Evolutionary conservation across 352 stramenopile species (phyloP).

Genomic region (Globisporangium camurandrum): DNA sequence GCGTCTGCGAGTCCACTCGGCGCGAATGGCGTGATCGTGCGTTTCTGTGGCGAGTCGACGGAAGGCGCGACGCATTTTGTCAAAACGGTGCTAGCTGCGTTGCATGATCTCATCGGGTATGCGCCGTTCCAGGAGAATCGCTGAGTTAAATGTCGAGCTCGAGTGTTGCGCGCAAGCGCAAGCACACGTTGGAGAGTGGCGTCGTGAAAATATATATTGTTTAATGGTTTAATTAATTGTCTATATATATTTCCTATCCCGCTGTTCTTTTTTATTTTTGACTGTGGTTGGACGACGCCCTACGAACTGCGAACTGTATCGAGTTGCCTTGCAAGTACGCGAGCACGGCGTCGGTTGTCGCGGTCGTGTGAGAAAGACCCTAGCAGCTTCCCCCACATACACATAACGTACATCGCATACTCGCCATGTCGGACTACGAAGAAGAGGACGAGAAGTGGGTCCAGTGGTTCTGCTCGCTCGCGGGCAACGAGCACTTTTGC

Average conservation of each 20-base stretch:
- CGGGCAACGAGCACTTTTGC: constrained; percentile 90
- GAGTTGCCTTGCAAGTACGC: too few species aligned
- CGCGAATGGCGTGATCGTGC: constrained; percentile 53
- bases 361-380: too few species aligned
- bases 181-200: too few species aligned
- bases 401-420: not conserved
- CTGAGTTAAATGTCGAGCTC: constrained; percentile 16
- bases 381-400: too few species aligned
- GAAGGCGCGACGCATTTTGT: constrained; percentile 60
- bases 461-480: constrained; percentile 91
- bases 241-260: too few species aligned
- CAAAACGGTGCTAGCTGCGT: constrained; percentile 43
- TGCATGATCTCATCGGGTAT: constrained; percentile 51
- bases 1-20: constrained; percentile 68
- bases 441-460: constrained; percentile 91
- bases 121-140: constrained; percentile 72
- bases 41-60: constrained; percentile 55
- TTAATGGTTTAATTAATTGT: too few species aligned
- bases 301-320: too few species aligned
- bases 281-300: too few species aligned
- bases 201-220: too few species aligned
- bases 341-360: too few species aligned
- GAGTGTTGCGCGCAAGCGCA: too few species aligned
- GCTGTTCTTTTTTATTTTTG: too few species aligned
- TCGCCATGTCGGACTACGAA: constrained; percentile 83